Evolutionary conservation across 768 basidiomycete genomes (phyloP).

Genomic region (Phylloporus arenicola): DNA sequence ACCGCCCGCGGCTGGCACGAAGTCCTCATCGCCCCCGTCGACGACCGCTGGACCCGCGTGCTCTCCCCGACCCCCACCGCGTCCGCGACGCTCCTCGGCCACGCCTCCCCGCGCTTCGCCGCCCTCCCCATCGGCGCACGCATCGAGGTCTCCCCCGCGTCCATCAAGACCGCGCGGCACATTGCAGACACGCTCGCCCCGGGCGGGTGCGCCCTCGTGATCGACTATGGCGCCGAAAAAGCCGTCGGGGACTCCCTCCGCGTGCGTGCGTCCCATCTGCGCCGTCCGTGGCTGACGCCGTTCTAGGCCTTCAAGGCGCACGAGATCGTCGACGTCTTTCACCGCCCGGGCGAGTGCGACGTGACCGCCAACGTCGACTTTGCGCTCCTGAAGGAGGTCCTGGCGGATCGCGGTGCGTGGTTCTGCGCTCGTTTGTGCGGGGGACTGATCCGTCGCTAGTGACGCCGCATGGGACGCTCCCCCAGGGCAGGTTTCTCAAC

Average conservation of each 20-base stretch:
- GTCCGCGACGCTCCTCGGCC: slow-evolving; percentile 49
- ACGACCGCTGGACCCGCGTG: slow-evolving; percentile 58
- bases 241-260: slow-evolving; percentile 72
- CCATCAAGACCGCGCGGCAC: slow-evolving; percentile 61
- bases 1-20: slow-evolving; percentile 79
- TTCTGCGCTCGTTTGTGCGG: background rate
- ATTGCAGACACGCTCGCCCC: slow-evolving; percentile 57
- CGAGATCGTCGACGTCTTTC: slow-evolving; percentile 77
- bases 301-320: slow-evolving; percentile 85
- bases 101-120: slow-evolving; percentile 66
- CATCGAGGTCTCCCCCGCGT: slow-evolving; percentile 74
- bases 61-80: slow-evolving; percentile 56
- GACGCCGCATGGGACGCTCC: slow-evolving; percentile 57
- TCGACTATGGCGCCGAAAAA: slow-evolving; percentile 84
- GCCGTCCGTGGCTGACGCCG: background rate
- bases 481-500: slow-evolving; percentile 74
- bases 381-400: slow-evolving; percentile 74
- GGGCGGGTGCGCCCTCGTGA: slow-evolving; percentile 63
- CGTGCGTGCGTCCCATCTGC: slow-evolving; percentile 40
- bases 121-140: slow-evolving; percentile 62
- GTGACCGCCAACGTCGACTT: slow-evolving; percentile 98
- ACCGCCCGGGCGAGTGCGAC: slow-evolving; percentile 82
- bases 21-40: slow-evolving; percentile 56
- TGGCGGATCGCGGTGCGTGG: slow-evolving; percentile 55
- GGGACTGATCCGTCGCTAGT: slow-evolving; percentile 25